phyloP scores from a whole-genome alignment of 345 rosid species.

The Syzygium jambos region DNA sequence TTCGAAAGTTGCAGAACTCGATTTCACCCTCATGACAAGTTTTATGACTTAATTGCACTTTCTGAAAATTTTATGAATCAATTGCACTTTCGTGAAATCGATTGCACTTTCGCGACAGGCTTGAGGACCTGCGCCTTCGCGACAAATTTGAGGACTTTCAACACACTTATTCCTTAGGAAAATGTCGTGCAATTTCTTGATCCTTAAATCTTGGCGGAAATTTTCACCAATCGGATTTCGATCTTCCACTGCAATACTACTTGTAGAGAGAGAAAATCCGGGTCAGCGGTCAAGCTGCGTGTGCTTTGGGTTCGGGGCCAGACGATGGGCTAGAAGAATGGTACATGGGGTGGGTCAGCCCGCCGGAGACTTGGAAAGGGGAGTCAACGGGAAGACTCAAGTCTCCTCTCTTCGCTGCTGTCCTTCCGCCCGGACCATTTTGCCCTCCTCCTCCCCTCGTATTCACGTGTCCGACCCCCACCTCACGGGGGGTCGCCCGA shows the following conservation, averaged over 20 bases:
- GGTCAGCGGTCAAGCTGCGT: neutral
- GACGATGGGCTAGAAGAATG: neutral
- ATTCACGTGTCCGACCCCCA: neutral
- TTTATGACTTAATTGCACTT: no score
- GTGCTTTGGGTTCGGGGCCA: neutral
- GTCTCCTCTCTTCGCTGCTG: neutral
- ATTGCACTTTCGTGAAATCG: no score
- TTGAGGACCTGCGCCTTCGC: no score
- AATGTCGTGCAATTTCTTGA: rapidly evolving
- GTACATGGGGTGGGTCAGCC: neutral
- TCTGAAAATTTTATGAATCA: no score
- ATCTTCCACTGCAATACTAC: neutral
- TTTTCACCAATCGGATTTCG: neutral
- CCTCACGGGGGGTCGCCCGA: neutral
- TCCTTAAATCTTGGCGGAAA: neutral
- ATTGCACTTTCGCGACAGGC: no score
- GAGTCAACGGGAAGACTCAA: neutral
- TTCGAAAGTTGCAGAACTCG: no score
- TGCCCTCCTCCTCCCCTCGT: neutral
- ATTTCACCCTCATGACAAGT: no score
- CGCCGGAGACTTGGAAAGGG: neutral
- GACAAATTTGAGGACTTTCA: no score
- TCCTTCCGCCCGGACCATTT: neutral
- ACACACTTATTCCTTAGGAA: rapidly evolving
- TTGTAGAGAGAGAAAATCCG: neutral